A percentile compares a stretch with the other conserved stretches of the same genome.
phyloP scores from a whole-genome alignment of 2,329 filamentous ascomycete genomes.

The Fonsecaea erecta region DNA sequence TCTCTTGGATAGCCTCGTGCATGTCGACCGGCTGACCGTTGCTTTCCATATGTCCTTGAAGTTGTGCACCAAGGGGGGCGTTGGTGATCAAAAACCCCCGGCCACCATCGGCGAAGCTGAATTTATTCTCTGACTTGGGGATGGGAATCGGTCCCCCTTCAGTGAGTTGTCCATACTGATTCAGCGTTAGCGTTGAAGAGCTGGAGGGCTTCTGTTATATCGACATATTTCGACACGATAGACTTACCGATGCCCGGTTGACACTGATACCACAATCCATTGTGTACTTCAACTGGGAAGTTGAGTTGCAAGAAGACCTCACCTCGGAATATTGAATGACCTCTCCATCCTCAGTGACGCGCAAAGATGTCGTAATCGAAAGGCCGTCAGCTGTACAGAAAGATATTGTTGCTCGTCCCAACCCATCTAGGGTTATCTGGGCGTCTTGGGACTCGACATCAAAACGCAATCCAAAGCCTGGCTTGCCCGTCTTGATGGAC shows the following conservation, averaged over 20 bases:
- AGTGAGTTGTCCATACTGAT: conserved; percentile 24
- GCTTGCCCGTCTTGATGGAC: conserved; percentile 15
- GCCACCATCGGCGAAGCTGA: neutral
- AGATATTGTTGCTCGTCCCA: conserved; percentile 19
- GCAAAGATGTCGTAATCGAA: conserved; percentile 16
- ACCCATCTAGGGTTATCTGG: conserved; percentile 6
- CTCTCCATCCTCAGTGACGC: conserved; percentile 15
- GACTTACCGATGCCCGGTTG: conserved; percentile 19
- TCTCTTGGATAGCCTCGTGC: neutral
- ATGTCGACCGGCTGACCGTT: conserved; percentile 10
- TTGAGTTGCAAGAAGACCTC: conserved; percentile 5
- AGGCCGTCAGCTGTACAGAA: conserved; percentile 3
- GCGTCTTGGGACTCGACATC: conserved; percentile 5
- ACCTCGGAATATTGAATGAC: conserved; percentile 23
- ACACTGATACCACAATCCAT: conserved; percentile 25
- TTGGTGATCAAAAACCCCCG: conserved; percentile 13
- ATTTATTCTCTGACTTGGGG: conserved; percentile 21
- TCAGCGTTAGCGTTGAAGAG: neutral
- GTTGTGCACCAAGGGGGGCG: conserved; percentile 16
- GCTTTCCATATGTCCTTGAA: conserved; percentile 7
- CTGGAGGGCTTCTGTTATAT: neutral
- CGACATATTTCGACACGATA: neutral
- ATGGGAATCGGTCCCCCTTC: conserved; percentile 27
- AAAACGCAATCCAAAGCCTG: conserved; percentile 24
- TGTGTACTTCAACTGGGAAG: conserved; percentile 4